These are phyloP conservation scores for Podospora conica DNA, from an alignment of 495 filamentous ascomycete species.

Conservation along the genomic window DNA sequence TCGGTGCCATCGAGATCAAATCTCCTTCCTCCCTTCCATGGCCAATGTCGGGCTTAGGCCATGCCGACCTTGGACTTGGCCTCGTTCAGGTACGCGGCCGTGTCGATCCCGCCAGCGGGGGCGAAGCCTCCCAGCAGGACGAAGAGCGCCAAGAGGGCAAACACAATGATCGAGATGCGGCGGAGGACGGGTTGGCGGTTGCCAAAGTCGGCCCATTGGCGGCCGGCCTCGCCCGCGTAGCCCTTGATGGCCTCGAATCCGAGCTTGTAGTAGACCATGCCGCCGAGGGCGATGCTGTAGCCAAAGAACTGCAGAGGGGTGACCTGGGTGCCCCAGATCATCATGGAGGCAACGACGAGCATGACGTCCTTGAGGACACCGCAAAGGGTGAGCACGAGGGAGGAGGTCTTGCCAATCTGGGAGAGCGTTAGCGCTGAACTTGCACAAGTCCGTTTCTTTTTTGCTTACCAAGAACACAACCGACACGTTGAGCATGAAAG, in stretches of 20 bases:
- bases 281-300: slow-evolving; percentile 82
- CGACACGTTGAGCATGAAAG: slow-evolving; percentile 86
- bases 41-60: background rate
- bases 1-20: background rate
- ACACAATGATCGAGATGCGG: slow-evolving; percentile 63
- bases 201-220: slow-evolving; percentile 84
- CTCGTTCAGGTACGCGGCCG: slow-evolving; percentile 37
- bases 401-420: slow-evolving; percentile 95
- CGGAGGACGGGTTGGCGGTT: slow-evolving; percentile 64
- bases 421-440: background rate
- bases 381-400: slow-evolving; percentile 92
- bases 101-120: slow-evolving; percentile 45
- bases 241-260: slow-evolving; percentile 79
- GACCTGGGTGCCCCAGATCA: slow-evolving; percentile 82
- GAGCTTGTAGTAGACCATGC: slow-evolving; percentile 97
- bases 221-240: slow-evolving; percentile 60
- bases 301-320: slow-evolving; percentile 84
- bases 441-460: too few relatives aligned
- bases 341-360: slow-evolving; percentile 81
- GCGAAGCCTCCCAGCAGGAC: slow-evolving; percentile 57
- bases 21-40: background rate
- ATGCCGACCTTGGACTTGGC: slow-evolving; percentile 45
- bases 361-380: slow-evolving; percentile 98
- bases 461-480: slow-evolving; percentile 83
- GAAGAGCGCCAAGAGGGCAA: slow-evolving; percentile 52